phyloP scores from a whole-genome alignment of 345 rosid species.

The Populus tremula region DNA sequence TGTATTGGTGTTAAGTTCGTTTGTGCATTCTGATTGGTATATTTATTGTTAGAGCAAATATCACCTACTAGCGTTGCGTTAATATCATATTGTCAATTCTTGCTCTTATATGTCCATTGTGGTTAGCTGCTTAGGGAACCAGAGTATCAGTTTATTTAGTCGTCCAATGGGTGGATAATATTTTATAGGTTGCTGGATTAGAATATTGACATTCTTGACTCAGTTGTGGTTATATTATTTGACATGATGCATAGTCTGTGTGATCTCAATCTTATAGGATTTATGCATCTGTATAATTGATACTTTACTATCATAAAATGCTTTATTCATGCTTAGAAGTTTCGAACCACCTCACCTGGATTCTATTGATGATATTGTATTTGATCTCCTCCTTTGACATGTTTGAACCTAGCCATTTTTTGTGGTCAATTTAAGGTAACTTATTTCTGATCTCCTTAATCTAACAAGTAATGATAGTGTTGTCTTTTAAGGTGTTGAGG shows the following conservation, averaged over 20 bases:
- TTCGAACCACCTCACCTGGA: background rate
- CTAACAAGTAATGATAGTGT: background rate
- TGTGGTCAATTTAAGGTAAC: background rate
- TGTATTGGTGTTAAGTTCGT: background rate
- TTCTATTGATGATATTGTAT: background rate
- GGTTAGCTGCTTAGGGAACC: background rate
- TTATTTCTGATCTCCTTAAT: background rate
- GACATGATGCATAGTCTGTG: background rate
- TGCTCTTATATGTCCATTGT: background rate
- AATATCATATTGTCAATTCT: background rate
- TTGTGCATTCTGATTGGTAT: background rate
- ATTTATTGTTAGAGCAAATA: no score
- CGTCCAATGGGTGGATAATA: background rate
- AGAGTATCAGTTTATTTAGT: background rate
- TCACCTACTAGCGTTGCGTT: background rate
- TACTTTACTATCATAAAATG: background rate
- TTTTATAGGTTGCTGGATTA: background rate
- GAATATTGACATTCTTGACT: background rate
- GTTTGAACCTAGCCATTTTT: background rate
- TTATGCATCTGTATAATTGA: background rate
- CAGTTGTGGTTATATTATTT: background rate
- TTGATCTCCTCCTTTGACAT: background rate
- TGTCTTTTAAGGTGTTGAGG: background rate
- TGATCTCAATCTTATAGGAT: background rate
- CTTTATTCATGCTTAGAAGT: background rate